Base-by-base conservation (phyloP, 352 stramenopile genomes). In the Pythium oligandrum region DNA sequence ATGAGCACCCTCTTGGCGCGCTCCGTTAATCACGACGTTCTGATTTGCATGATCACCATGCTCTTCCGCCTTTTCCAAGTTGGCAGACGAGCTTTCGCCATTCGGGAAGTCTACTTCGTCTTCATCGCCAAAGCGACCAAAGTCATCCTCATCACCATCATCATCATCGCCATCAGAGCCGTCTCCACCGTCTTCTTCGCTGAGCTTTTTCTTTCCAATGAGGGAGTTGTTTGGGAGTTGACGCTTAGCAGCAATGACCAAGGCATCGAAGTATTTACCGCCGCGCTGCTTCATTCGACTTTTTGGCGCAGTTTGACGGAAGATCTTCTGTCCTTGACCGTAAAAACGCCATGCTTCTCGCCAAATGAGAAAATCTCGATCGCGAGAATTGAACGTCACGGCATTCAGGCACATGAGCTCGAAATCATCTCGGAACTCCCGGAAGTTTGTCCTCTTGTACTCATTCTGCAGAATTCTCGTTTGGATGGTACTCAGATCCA, bases 351-450 rank as follows among this genome's bases (percentile, higher is more conserved):
- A 96, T 3, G 93, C 89, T 63, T 97, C 90, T 30, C 88, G 87
- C 91, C 91, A 98, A 60, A 97, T 89, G 32, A 92, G 44, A 40
- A 92, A 95, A 17, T 95, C 79, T 6, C 80, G 80, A 45, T 93
- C 85, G 36, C 90, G 83, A 1, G 78, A 85, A 66, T 99, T 99
- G 66, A 98, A 99, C 33, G 90, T 96, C 6, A 98, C 76, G 0
- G 95, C 95, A 60, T 99, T 99, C 17, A 97, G 62, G 30, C 93
- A 96, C 69, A 99, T 94, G 5, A 98, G 70, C 66, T 98, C 96
- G 56, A 98, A 98, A 55, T 98, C 88, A 51, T 96, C 79, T 8
- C 88, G 79, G 55, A 98, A 86, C 45, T 73, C 71, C 9, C 76
- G 73, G 45, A 92, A 93, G 32, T 87, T 85, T 1, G 83, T 70